Percentiles rank a stretch among this genome's conserved stretches.
These are phyloP conservation scores for Ogataea corticis DNA, from an alignment of 805 yeast genomes.

Conservation along the genomic window DNA sequence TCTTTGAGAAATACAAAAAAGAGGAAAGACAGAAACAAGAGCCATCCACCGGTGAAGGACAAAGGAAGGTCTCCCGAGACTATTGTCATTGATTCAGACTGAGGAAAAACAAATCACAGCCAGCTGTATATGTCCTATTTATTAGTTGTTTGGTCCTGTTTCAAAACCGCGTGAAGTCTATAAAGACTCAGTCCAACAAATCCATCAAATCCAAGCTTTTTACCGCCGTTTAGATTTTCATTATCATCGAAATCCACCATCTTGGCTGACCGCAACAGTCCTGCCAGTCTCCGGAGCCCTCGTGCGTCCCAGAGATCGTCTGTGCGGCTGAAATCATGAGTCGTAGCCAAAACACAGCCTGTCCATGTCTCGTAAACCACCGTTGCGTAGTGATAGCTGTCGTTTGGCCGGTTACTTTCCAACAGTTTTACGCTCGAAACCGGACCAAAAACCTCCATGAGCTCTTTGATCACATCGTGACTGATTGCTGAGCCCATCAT, in stretches of 20 bases:
- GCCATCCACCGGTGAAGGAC: constrained; percentile 57
- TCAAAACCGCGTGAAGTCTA: constrained; percentile 9
- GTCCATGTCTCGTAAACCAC: constrained; percentile 34
- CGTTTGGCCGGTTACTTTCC: constrained; percentile 9
- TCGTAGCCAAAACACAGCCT: constrained; percentile 37
- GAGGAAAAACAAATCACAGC: background rate
- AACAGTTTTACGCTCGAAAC: constrained; percentile 24
- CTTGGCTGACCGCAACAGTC: constrained; percentile 40
- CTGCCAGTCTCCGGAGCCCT: constrained; percentile 45
- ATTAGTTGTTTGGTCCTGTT: background rate
- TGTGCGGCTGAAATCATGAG: constrained; percentile 43
- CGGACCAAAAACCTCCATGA: constrained; percentile 50
- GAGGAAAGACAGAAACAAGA: constrained; percentile 56
- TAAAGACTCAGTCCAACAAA: constrained; percentile 23
- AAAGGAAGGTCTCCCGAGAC: constrained; percentile 72
- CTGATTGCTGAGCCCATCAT: constrained; percentile 36
- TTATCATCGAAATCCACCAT: constrained; percentile 14
- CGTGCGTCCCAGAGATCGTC: constrained; percentile 48
- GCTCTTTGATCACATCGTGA: constrained; percentile 34
- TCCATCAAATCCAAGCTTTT: constrained; percentile 20
- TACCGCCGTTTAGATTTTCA: background rate
- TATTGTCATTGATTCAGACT: constrained; percentile 69
- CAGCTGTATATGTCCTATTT: background rate
- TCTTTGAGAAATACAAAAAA: constrained; percentile 58
- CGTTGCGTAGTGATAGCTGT: constrained; percentile 40